A percentile compares a stretch with the other conserved stretches of the same genome.
Conservation (phyloP, 345 rosid genomes). For the Gossypium ekmanianum region DNA sequence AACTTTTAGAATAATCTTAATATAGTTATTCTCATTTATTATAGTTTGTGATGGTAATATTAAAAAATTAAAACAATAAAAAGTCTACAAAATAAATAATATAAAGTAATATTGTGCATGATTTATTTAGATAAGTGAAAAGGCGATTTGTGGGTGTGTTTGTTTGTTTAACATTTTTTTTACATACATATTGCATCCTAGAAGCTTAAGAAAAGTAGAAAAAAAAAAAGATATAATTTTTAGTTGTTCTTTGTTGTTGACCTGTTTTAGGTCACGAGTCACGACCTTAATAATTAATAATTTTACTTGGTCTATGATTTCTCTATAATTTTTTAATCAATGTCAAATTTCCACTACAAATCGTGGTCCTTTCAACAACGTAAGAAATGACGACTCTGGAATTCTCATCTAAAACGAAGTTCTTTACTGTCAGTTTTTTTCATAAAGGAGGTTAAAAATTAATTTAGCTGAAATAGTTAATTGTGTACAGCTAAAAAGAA, state of each 20-base stretch:
- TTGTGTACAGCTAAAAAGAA: no score
- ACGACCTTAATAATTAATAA: conserved; percentile 1
- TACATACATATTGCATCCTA: background rate
- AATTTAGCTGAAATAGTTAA: no score
- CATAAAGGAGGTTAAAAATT: background rate
- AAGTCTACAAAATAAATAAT: background rate
- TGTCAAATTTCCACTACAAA: conserved; percentile 5
- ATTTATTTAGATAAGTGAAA: background rate
- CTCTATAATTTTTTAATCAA: background rate
- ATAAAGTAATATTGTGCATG: background rate
- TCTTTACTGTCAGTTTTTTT: background rate
- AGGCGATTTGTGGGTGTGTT: background rate
- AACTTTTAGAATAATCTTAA: no score
- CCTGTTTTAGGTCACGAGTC: conserved; percentile 7
- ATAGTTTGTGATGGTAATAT: background rate
- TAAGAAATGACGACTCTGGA: conserved; percentile 13
- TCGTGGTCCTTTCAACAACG: conserved; percentile 1
- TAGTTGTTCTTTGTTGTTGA: conserved; percentile 1
- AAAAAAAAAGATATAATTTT: background rate
- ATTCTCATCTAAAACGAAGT: background rate
- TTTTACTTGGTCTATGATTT: conserved; percentile 12
- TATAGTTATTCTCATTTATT: no score
- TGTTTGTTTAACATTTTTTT: background rate
- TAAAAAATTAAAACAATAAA: background rate
- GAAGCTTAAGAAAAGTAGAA: background rate